Percentiles rank a stretch among this genome's conserved stretches.
phyloP scores from a whole-genome alignment of 2,329 filamentous ascomycete genomes.

The Trichoderma cornu-damae region DNA sequence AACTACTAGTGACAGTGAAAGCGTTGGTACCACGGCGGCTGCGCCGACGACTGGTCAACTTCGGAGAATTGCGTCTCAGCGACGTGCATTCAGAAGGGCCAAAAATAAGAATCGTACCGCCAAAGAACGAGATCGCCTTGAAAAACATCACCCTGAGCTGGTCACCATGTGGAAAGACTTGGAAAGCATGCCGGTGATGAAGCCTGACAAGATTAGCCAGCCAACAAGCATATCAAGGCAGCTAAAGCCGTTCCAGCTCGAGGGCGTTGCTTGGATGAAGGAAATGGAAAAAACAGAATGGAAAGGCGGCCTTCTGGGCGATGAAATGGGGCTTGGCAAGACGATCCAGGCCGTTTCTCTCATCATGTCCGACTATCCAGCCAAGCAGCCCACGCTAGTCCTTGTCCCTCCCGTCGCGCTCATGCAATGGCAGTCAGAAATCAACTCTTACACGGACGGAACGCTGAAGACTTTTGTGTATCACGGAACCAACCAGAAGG shows the following conservation, averaged over 20 bases:
- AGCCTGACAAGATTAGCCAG: conserved; percentile 40
- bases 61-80: conserved; percentile 19
- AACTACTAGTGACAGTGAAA: conserved; percentile 25
- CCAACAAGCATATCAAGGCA: conserved; percentile 73
- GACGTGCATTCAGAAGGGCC: conserved; percentile 33
- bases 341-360: conserved; percentile 97
- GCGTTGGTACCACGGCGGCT: background rate
- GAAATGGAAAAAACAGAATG: conserved; percentile 81
- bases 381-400: conserved; percentile 75
- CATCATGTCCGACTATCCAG: conserved; percentile 95
- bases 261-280: conserved; percentile 92
- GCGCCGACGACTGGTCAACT: background rate
- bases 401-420: conserved; percentile 88
- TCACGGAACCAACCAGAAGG: conserved; percentile 79
- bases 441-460: conserved; percentile 75
- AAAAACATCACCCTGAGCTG: conserved; percentile 71
- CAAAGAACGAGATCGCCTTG: conserved; percentile 61
- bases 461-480: conserved; percentile 86
- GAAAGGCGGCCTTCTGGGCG: conserved; percentile 84
- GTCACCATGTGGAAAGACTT: conserved; percentile 80
- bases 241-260: conserved; percentile 88
- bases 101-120: conserved; percentile 28
- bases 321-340: conserved; percentile 99
- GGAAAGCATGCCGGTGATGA: conserved; percentile 61
- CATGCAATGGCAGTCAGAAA: conserved; percentile 90